phyloP scores from a whole-genome alignment of 306 rosid genomes.

The Cicer chorassanicum region DNA sequence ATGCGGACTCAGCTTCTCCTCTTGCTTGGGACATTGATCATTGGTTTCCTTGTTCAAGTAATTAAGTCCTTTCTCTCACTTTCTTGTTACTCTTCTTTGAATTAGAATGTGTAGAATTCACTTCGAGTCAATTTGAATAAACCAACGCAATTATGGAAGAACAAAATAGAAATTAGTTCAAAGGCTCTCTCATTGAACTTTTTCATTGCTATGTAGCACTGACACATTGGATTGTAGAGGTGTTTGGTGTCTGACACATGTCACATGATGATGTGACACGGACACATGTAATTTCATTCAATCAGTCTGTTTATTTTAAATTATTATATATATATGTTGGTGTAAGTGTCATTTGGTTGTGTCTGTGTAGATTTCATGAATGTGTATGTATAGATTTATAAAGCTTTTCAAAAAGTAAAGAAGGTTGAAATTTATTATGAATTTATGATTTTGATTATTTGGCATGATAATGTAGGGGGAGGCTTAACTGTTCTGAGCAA shows the following conservation, averaged over 20 bases:
- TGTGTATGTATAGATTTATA: background rate
- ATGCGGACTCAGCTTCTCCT: conserved; percentile 95
- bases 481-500: conserved; percentile 94
- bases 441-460: conserved; percentile 10
- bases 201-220: background rate
- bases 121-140: background rate
- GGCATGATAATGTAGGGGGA: conserved; percentile 68
- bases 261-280: no score
- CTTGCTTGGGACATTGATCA: conserved; percentile 98
- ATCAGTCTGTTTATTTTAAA: no score
- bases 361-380: background rate
- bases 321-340: no score
- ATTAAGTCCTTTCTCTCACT: conserved; percentile 20
- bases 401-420: background rate
- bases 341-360: no score
- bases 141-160: no score
- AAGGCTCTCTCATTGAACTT: background rate
- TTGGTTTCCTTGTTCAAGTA: conserved; percentile 98
- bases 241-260: no score
- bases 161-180: background rate
- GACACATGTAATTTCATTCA: no score
- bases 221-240: no score
- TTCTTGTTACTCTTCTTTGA: conserved; percentile 20
- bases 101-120: conserved; percentile 13
- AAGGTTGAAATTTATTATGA: background rate